Conservation (phyloP, 2,329 filamentous ascomycete genomes). For the Lasiodiplodia hormozganensis region DNA sequence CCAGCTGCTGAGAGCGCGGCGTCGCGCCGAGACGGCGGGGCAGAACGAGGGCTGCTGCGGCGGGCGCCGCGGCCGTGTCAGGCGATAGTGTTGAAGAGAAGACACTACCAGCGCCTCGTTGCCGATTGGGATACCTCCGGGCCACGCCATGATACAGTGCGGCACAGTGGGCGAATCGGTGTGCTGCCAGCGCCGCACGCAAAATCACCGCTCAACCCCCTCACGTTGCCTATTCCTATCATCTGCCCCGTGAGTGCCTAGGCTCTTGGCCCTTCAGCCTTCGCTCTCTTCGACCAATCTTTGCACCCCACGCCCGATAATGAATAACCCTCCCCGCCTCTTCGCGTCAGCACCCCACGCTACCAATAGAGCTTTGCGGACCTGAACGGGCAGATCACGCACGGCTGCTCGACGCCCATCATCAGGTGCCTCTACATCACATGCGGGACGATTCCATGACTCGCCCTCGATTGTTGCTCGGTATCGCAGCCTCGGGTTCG, state of each 20-base stretch:
- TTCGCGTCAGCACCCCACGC: conserved; percentile 8
- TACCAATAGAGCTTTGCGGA: not conserved
- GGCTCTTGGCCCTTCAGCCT: conserved; percentile 16
- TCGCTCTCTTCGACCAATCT: conserved; percentile 7
- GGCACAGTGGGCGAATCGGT: conserved; percentile 8
- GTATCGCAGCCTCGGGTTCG: not conserved
- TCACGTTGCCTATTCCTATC: conserved; percentile 2
- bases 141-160: conserved; percentile 3
- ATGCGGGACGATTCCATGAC: not conserved
- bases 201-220: not conserved
- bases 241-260: conserved; percentile 3
- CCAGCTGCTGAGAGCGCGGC: not conserved
- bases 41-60: not conserved
- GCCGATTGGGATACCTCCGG: not conserved
- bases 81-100: not conserved
- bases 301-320: conserved; percentile 1
- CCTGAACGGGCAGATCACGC: not conserved
- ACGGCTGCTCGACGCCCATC: too few relatives aligned
- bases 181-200: not conserved
- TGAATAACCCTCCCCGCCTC: not conserved
- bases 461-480: not conserved
- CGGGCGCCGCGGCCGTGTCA: not conserved
- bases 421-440: not conserved
- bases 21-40: conserved; percentile 9
- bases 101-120: not conserved